Percentiles rank a stretch among this genome's conserved stretches.
phyloP scores from a whole-genome alignment of 1,284 basidiomycete species.

The Porogramme epimiltina region DNA sequence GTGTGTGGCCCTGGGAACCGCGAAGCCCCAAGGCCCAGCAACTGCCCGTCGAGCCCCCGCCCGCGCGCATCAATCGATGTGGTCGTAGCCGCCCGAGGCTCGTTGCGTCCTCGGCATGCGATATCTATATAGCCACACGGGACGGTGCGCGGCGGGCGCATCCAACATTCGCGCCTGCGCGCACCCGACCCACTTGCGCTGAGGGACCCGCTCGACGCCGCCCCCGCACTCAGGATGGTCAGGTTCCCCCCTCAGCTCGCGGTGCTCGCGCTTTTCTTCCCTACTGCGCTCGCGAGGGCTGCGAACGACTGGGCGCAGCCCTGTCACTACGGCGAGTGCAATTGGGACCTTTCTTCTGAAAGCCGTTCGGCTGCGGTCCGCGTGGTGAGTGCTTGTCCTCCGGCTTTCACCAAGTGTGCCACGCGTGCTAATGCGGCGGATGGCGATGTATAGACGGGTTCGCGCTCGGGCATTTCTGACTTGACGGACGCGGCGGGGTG shows the following conservation, averaged over 20 bases:
- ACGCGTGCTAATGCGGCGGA: background rate
- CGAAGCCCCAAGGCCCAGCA: too few species aligned
- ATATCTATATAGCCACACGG: too few species aligned
- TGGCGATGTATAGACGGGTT: conserved; percentile 27
- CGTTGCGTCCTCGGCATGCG: too few species aligned
- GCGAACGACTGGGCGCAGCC: conserved; percentile 10
- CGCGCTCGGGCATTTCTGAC: conserved; percentile 45
- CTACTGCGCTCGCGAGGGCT: background rate
- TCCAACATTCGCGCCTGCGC: too few species aligned
- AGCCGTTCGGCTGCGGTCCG: background rate
- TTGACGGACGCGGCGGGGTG: conserved; percentile 54
- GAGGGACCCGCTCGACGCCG: too few species aligned
- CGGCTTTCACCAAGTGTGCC: conserved; percentile 40
- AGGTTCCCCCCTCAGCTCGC: background rate
- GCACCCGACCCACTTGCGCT: too few species aligned
- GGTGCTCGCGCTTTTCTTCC: background rate
- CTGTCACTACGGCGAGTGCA: conserved; percentile 10
- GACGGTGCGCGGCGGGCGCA: too few species aligned
- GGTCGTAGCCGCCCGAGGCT: too few species aligned
- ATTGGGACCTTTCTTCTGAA: conserved; percentile 5
- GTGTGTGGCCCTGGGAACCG: too few species aligned
- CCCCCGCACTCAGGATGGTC: too few species aligned
- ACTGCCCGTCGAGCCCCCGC: too few species aligned
- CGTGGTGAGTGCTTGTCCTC: conserved; percentile 2
- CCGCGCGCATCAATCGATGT: too few species aligned